Percentiles rank a stretch among this genome's conserved stretches.
These are phyloP conservation scores for Alternaria incomplexa DNA, from an alignment of 2,329 filamentous ascomycete species.

Conservation along the genomic window DNA sequence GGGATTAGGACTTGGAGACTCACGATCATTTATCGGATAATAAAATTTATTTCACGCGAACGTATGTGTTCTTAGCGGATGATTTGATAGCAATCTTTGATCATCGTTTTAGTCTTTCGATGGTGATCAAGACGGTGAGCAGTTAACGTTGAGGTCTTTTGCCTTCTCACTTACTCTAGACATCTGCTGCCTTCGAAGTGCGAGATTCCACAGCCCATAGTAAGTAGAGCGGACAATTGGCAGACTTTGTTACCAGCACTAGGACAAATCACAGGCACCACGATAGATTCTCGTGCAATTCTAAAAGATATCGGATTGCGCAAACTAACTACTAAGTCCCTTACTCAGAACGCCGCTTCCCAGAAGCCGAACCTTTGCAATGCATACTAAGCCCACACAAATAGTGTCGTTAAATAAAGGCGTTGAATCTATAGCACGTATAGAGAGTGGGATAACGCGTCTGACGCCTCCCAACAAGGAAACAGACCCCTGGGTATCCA, in stretches of 20 bases:
- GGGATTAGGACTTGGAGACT: neutral
- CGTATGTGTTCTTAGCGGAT: neutral
- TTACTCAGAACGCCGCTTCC: neutral
- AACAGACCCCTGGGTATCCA: conserved; percentile 5
- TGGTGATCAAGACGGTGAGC: neutral
- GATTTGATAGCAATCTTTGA: fast-evolving
- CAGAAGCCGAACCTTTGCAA: neutral
- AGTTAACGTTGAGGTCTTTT: neutral
- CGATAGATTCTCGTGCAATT: neutral
- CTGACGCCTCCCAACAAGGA: neutral
- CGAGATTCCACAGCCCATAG: neutral
- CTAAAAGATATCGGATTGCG: neutral
- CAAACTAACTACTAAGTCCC: neutral
- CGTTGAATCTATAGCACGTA: neutral
- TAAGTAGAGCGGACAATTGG: fast-evolving
- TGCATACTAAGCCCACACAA: neutral
- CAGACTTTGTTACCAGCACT: neutral
- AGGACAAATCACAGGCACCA: neutral
- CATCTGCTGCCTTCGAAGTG: neutral
- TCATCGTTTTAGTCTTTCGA: neutral
- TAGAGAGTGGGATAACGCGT: neutral
- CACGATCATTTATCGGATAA: neutral
- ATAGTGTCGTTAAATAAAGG: neutral
- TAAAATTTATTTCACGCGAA: neutral
- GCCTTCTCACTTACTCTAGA: neutral